These are phyloP conservation scores for Ganoderma meredithae DNA, from an alignment of 1,284 basidiomycete genomes.

Conservation along the genomic window DNA sequence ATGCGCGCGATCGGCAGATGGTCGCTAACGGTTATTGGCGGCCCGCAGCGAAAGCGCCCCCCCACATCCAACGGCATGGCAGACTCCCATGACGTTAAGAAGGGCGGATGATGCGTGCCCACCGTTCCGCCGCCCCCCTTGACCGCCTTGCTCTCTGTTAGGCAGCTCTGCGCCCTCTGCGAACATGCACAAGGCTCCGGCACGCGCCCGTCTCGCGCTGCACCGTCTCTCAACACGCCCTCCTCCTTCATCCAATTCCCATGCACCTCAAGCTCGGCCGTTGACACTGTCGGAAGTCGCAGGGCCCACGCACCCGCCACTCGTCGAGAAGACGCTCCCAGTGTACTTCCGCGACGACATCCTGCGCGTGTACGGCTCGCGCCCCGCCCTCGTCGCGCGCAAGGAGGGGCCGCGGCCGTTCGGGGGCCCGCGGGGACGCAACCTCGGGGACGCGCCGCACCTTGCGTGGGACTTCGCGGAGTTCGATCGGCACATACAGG, in stretches of 20 bases:
- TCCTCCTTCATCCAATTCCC: not conserved
- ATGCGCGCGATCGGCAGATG: not conserved
- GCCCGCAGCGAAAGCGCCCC: constrained; percentile 1
- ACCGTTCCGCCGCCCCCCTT: not conserved
- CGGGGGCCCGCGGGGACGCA: constrained; percentile 61
- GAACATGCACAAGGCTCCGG: constrained; percentile 1
- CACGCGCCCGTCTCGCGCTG: not conserved
- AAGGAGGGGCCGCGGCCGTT: constrained; percentile 66
- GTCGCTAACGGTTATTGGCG: not conserved
- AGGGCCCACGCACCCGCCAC: constrained; percentile 67
- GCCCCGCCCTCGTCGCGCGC: constrained; percentile 72
- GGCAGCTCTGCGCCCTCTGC: not conserved
- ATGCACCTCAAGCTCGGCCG: not conserved
- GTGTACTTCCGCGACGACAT: constrained; percentile 68
- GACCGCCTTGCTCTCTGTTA: not conserved
- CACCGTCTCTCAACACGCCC: constrained; percentile 13
- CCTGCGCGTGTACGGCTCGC: constrained; percentile 54
- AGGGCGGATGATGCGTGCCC: not conserved
- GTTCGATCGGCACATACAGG: constrained; percentile 71
- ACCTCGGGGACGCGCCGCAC: constrained; percentile 55
- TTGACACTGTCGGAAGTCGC: constrained; percentile 56
- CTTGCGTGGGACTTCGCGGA: constrained; percentile 81
- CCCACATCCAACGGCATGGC: not conserved
- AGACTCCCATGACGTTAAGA: constrained; percentile 1
- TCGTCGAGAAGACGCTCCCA: constrained; percentile 67